phyloP scores from a whole-genome alignment of 768 basidiomycete genomes.

The Suillus tomentosus region DNA sequence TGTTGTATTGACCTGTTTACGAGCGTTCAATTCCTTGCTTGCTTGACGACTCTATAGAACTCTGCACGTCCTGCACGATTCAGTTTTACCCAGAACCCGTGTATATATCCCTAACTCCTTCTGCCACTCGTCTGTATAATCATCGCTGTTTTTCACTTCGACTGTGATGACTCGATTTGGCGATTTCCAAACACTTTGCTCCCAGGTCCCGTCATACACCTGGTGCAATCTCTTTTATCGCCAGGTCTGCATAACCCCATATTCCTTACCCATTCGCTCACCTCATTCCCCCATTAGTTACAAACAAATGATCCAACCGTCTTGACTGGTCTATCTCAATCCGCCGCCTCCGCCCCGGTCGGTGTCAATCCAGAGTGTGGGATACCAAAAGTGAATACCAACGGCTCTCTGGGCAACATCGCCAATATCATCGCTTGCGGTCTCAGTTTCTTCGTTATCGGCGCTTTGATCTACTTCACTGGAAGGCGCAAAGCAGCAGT shows the following conservation, averaged over 20 bases:
- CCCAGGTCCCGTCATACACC: slow-evolving; percentile 73
- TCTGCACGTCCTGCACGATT: slow-evolving; percentile 22
- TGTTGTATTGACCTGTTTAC: slow-evolving; percentile 37
- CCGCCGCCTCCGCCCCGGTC: slow-evolving; percentile 62
- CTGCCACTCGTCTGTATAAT: neutral
- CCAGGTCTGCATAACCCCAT: slow-evolving; percentile 53
- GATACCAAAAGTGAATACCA: slow-evolving; percentile 60
- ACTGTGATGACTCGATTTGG: slow-evolving; percentile 63
- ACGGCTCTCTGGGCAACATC: slow-evolving; percentile 74
- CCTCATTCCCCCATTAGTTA: slow-evolving; percentile 40
- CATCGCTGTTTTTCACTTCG: neutral
- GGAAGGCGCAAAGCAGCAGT: slow-evolving; percentile 84
- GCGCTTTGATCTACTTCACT: slow-evolving; percentile 56
- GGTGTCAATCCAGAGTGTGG: slow-evolving; percentile 84
- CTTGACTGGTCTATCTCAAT: slow-evolving; percentile 44
- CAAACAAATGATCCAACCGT: slow-evolving; percentile 34
- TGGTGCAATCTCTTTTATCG: slow-evolving; percentile 96
- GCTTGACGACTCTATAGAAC: slow-evolving; percentile 23
- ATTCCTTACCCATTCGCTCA: slow-evolving; percentile 14
- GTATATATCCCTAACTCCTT: neutral
- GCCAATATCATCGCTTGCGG: slow-evolving; percentile 85
- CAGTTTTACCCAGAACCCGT: slow-evolving; percentile 11
- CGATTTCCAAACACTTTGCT: slow-evolving; percentile 70
- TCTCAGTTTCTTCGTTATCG: slow-evolving; percentile 65
- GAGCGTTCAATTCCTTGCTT: slow-evolving; percentile 21